A percentile compares a stretch with the other conserved stretches of the same genome.
Evolutionary conservation across 1,284 basidiomycete genomes (phyloP).

Genomic region (Acaromyces ingoldii): DNA sequence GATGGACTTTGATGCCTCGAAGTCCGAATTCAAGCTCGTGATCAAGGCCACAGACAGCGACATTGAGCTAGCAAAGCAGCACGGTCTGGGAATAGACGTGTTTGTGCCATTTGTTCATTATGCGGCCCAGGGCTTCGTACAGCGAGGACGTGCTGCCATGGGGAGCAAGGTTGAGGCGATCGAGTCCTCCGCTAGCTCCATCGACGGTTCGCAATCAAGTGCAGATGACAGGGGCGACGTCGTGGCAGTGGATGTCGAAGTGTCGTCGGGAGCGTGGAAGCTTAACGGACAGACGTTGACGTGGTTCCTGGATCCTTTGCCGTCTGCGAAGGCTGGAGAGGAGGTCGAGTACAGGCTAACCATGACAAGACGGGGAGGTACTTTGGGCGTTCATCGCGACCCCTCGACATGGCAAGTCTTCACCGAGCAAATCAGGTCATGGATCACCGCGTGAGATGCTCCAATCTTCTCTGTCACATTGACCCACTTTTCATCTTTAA

Average conservation of each 20-base stretch:
- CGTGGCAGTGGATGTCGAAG: constrained; percentile 53
- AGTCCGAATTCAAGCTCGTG: constrained; percentile 25
- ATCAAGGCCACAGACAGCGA: constrained; percentile 23
- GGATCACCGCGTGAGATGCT: no score
- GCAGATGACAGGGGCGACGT: no score
- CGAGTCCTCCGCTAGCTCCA: no score
- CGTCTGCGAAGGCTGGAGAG: constrained; percentile 38
- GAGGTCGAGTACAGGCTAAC: not conserved
- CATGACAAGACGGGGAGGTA: not conserved
- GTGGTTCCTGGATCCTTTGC: no score
- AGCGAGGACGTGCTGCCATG: not conserved
- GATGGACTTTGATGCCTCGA: constrained; percentile 40
- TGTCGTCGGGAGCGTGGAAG: constrained; percentile 66
- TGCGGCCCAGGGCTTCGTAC: constrained; percentile 56
- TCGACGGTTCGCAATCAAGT: not conserved
- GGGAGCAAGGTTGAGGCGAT: not conserved
- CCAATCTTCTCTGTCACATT: no score
- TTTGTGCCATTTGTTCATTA: constrained; percentile 85
- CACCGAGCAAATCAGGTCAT: no score
- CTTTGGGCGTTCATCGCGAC: constrained; percentile 1
- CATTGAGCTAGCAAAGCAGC: constrained; percentile 4
- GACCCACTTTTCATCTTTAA: no score
- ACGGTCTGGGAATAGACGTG: constrained; percentile 66
- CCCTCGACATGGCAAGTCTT: not conserved
- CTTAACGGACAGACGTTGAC: constrained; percentile 65